A percentile compares a stretch with the other conserved stretches of the same genome.
phyloP scores from a whole-genome alignment of 345 rosid genomes.

The Mercurialis annua region DNA sequence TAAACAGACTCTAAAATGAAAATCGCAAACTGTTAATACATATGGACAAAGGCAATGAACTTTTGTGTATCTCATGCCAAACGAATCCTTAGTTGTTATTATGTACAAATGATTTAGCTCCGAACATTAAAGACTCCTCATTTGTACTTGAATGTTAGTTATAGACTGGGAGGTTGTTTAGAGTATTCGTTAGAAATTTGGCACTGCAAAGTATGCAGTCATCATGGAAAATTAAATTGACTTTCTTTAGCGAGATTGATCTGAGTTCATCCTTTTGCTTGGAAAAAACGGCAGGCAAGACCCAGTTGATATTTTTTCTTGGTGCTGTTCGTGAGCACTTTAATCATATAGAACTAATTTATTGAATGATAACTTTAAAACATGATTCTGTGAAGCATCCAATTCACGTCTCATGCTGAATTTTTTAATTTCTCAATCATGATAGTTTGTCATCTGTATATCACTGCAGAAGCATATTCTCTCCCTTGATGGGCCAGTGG shows the following conservation, averaged over 20 bases:
- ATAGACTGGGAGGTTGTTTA: not conserved
- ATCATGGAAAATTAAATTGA: not conserved
- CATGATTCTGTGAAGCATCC: not conserved
- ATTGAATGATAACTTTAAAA: not conserved
- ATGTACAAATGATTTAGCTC: not conserved
- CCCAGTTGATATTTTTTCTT: not conserved
- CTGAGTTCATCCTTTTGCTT: constrained; percentile 1
- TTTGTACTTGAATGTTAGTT: not conserved
- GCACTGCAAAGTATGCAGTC: not conserved
- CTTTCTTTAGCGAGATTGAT: not conserved
- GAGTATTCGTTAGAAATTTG: not conserved
- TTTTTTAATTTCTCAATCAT: not conserved
- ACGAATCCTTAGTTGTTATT: not conserved
- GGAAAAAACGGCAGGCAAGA: not conserved
- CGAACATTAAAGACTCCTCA: not conserved
- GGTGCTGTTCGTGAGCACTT: not conserved
- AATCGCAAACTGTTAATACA: not conserved
- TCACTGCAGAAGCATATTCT: constrained; percentile 70
- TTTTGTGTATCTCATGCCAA: too few relatives aligned
- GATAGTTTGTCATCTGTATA: not conserved
- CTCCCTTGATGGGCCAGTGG: constrained; percentile 83
- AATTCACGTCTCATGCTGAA: not conserved
- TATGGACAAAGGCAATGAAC: not conserved
- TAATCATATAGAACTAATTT: not conserved
- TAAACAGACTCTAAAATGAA: too few relatives aligned